Evolutionary conservation across 1,139 yeast species (phyloP).

Genomic region (Scheffersomyces parashehatae): DNA sequence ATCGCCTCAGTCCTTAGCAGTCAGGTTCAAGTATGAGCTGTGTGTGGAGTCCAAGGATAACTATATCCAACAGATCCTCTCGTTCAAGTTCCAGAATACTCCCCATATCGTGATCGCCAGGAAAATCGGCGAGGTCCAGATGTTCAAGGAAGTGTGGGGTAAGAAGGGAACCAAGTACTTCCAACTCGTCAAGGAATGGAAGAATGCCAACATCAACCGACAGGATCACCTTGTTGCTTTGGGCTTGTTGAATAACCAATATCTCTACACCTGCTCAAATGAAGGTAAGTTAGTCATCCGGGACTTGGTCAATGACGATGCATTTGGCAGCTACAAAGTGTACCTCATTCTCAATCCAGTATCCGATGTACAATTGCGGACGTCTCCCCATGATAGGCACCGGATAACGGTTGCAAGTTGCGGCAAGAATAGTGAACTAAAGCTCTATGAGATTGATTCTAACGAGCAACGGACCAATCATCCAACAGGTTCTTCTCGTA

Average conservation of each 20-base stretch:
- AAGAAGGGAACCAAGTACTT: slow-evolving; percentile 13
- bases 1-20: slow-evolving; percentile 1
- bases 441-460: slow-evolving; percentile 24
- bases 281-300: slow-evolving; percentile 46
- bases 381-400: slow-evolving; percentile 10
- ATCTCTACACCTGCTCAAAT: slow-evolving; percentile 44
- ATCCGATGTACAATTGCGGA: slow-evolving; percentile 29
- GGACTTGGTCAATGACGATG: slow-evolving; percentile 45
- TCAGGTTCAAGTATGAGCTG: slow-evolving; percentile 19
- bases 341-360: slow-evolving; percentile 37
- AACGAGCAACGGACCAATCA: not conserved
- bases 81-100: slow-evolving; percentile 20
- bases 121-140: slow-evolving; percentile 31
- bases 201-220: slow-evolving; percentile 19
- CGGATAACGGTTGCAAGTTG: slow-evolving; percentile 34
- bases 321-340: slow-evolving; percentile 29
- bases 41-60: slow-evolving; percentile 15
- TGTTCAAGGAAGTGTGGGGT: slow-evolving; percentile 23
- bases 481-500: not conserved
- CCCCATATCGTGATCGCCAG: slow-evolving; percentile 29
- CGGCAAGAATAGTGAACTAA: slow-evolving; percentile 48
- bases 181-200: slow-evolving; percentile 31
- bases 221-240: slow-evolving; percentile 32
- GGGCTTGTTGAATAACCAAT: slow-evolving; percentile 28
- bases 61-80: slow-evolving; percentile 21